Percentiles rank a stretch among this genome's conserved stretches.
phyloP scores from a whole-genome alignment of 352 stramenopile genomes.

The Phytopythium mirpurense region DNA sequence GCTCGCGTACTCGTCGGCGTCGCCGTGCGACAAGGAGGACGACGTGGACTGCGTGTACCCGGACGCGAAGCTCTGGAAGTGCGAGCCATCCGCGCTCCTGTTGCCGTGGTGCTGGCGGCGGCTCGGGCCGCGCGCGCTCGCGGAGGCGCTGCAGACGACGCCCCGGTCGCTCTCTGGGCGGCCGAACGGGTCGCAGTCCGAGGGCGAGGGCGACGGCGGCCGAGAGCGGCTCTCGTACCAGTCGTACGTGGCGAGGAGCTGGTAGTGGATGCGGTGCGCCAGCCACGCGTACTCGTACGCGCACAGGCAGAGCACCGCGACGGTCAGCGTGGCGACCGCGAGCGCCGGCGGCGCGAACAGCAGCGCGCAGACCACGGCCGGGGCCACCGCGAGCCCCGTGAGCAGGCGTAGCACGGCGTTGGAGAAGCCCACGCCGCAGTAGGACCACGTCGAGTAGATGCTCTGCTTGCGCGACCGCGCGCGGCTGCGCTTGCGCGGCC shows the following conservation, averaged over 20 bases:
- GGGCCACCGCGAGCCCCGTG: slow-evolving; percentile 20
- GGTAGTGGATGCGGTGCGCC: slow-evolving; percentile 39
- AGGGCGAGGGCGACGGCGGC: background rate
- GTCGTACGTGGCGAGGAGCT: slow-evolving; percentile 28
- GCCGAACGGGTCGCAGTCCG: slow-evolving; percentile 1
- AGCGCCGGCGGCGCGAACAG: slow-evolving; percentile 28
- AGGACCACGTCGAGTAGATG: slow-evolving; percentile 34
- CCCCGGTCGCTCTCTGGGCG: background rate
- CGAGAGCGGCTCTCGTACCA: slow-evolving; percentile 7
- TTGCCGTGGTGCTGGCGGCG: slow-evolving; percentile 5
- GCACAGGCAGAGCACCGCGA: slow-evolving; percentile 29
- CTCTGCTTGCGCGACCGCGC: slow-evolving; percentile 32
- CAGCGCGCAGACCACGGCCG: slow-evolving; percentile 24
- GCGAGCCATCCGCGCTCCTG: slow-evolving; percentile 12
- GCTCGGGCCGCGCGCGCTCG: background rate
- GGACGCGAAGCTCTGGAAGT: slow-evolving; percentile 30
- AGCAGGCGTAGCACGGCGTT: slow-evolving; percentile 30
- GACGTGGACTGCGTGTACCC: slow-evolving; percentile 27
- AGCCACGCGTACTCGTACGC: slow-evolving; percentile 55
- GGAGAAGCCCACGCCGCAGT: slow-evolving; percentile 28
- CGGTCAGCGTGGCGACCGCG: slow-evolving; percentile 17
- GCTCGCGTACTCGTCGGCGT: slow-evolving; percentile 14
- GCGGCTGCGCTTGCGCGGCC: slow-evolving; percentile 7
- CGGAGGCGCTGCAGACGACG: background rate
- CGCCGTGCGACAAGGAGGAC: slow-evolving; percentile 14